Evolutionary conservation across 208 protist species (phyloP), one percentile per base, ranked within the genome.

Genomic region (Leishmania arabica): DNA sequence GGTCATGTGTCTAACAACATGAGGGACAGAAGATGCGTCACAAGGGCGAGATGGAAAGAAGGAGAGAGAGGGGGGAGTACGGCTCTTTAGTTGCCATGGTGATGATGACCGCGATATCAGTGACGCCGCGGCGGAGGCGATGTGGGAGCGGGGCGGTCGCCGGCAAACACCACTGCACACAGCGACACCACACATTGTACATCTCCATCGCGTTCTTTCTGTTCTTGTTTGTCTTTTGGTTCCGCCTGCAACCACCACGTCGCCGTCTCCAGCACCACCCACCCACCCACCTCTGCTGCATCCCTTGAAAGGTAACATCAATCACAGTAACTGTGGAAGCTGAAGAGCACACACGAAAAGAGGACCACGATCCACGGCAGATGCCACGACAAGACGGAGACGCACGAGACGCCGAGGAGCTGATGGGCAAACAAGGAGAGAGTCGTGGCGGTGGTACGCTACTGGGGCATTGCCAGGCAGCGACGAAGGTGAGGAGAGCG

Each of bases 21-120:
- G 65, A 45, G 19, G 15, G 65, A 45, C 58, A 69, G 34, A 45
- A 19, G 11, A 69, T 42, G 62, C 37, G 19, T 60, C 53, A 65
- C 62, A 78, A 79, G 78, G 15, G 65, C 6, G 60, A 65, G 60
- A 13, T 24, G 6, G 72, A 78, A 81, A 64, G 64, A 19, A 70
- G 31, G 31, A 24, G 76, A 51, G 34, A 54, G n/a, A 79, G 15
- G 77, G 78, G 47, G 4, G 74, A 66, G 58, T 31, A 17, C 58
- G n/a, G 19, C 58, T 64, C 58, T 64, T 31, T 3, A 11, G n/a
- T 24, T 64, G 58, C 58, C 58, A 31, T 64, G 58, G 9, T 15
- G 58, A 64, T 64, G 27, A 64, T 8, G 58, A 31, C 58, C 27
- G 58, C 58, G 27, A 17, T 17, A 17, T 31, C 58, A 34, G 3